Evolutionary conservation across 2,329 filamentous ascomycete species (phyloP).

Genomic region (Cercospora sojina): DNA sequence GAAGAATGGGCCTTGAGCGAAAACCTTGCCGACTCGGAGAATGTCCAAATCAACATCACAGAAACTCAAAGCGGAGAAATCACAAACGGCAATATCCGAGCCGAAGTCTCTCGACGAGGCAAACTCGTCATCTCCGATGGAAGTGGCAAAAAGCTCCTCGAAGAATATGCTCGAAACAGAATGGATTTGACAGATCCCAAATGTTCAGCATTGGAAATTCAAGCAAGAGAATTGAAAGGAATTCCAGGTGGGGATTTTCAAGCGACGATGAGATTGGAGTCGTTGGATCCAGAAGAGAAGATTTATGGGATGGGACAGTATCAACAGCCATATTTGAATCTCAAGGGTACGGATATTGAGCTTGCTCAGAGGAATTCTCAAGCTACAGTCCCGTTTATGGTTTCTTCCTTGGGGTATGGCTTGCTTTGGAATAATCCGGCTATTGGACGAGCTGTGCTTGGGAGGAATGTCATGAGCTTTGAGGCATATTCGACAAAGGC

Average conservation of each 20-base stretch:
- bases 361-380: conserved; percentile 67
- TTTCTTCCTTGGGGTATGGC: conserved; percentile 62
- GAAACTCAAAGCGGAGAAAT: conserved; percentile 41
- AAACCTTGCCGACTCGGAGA: conserved; percentile 6
- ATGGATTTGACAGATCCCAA: conserved; percentile 57
- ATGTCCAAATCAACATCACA: conserved; percentile 21
- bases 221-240: conserved; percentile 59
- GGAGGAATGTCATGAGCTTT: conserved; percentile 61
- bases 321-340: conserved; percentile 62
- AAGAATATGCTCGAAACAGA: conserved; percentile 55
- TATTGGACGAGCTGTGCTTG: conserved; percentile 60
- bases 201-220: conserved; percentile 57
- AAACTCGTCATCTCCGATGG: conserved; percentile 52
- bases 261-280: conserved; percentile 60
- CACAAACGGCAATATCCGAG: conserved; percentile 52
- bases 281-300: conserved; percentile 53
- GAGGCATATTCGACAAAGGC: conserved; percentile 58
- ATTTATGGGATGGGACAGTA: conserved; percentile 71
- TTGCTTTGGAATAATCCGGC: conserved; percentile 67
- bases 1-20: conserved; percentile 46
- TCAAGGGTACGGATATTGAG: conserved; percentile 63
- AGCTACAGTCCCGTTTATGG: conserved; percentile 62
- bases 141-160: conserved; percentile 44
- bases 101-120: conserved; percentile 48
- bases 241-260: conserved; percentile 56